Evolutionary conservation across 1,284 basidiomycete genomes (phyloP).

Genomic region (Ustilago xerochloae): DNA sequence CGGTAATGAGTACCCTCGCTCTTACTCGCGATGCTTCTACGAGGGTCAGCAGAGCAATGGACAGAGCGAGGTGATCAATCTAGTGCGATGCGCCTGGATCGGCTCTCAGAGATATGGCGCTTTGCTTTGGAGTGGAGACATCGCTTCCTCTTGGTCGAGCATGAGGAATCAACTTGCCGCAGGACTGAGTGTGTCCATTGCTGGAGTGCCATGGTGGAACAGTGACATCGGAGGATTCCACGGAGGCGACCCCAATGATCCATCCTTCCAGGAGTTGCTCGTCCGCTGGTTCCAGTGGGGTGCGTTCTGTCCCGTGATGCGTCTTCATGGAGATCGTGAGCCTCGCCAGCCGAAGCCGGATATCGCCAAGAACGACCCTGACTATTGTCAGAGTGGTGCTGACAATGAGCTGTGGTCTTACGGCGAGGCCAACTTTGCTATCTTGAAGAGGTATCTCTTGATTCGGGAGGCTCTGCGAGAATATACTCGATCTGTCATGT

Average conservation of each 20-base stretch:
- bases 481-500: constrained; percentile 12
- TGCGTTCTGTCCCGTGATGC: constrained; percentile 34
- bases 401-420: constrained; percentile 35
- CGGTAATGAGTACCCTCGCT: constrained; percentile 29
- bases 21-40: constrained; percentile 25
- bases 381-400: constrained; percentile 19
- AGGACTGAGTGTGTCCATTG: constrained; percentile 18
- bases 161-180: constrained; percentile 25
- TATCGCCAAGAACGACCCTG: constrained; percentile 11
- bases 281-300: constrained; percentile 42
- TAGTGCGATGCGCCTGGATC: constrained; percentile 31
- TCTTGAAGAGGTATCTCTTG: constrained; percentile 22
- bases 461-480: constrained; percentile 17
- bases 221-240: constrained; percentile 43
- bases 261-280: constrained; percentile 20
- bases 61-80: constrained; percentile 19
- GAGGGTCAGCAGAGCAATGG: constrained; percentile 23
- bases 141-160: constrained; percentile 28
- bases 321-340: constrained; percentile 34
- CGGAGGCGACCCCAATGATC: constrained; percentile 30
- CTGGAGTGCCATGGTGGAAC: constrained; percentile 38
- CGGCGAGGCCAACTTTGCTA: constrained; percentile 11
- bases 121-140: constrained; percentile 32
- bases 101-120: constrained; percentile 31
- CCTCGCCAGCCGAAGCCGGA: constrained; percentile 22